Evolutionary conservation across 192 early-diverging fungal species (phyloP), one percentile per base, ranked within the genome.

Genomic region (Rhizoclosmatium sp.): DNA sequence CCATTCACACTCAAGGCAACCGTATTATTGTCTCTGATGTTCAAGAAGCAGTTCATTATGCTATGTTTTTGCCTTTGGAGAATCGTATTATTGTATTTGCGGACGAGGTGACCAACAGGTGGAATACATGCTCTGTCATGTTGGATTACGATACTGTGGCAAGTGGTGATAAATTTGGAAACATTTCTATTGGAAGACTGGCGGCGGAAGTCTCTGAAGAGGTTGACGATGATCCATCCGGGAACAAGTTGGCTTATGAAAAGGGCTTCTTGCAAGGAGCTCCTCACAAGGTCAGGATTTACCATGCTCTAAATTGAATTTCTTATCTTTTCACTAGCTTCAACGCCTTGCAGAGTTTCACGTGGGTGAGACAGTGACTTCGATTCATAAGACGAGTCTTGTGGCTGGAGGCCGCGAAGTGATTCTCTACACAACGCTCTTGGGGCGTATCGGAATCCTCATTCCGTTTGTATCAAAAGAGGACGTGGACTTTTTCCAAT

Each of bases 81-180:
- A 95, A 96, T 80, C 88, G 89, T 16, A 94, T 99, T 82, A 91
- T 91, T n/a, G 85, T 95, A 1, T 93, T 97, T 84, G 95, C 97
- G 46, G 96, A 97, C 73, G 98, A 99, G 80, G 90, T 93, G n/a
- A 82, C 91, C 23, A 94, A 94, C 60, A 90, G 96, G 61, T 96
- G 93, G 91, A 90, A 94, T 51, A 95, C 96, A 16, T 82, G 88
- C 39, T 87, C 93, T 12, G 76, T 87, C 7, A 92, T 97, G 89
- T 82, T 96, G 46, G 96, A 98, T 84, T 97, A 96, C 78, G 93
- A 98, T 78, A 98, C 98, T 3, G 89, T 97, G 3, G 93, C 90
- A 3, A 93, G 91, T 19, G 97, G 94, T 21, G 98, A 99, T 89
- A 96, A 97, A 83, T 99, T 99, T 91, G 98, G 98, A 46, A 97